Evolutionary conservation across 2,329 filamentous ascomycete genomes (phyloP), one percentile per base, ranked within the genome.

Genomic region (Colletotrichum acutatum): DNA sequence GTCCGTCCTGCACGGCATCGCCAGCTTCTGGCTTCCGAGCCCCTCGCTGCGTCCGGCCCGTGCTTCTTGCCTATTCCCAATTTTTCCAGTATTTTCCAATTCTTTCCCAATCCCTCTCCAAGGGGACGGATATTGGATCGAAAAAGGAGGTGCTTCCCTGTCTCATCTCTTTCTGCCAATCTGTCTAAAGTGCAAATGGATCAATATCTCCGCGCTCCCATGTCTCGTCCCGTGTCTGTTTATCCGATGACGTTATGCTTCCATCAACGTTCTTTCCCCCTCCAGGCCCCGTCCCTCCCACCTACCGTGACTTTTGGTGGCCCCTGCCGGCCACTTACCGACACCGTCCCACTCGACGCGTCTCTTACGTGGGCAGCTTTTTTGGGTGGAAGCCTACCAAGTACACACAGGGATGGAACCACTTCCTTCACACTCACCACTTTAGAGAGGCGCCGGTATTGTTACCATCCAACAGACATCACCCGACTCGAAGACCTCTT

Each of bases 171-270:
- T 42, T 14, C 37, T 42, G 37, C 16, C 16, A 42, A 49, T 49
- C 42, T 49, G 42, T 49, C 19, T 22, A 49, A 49, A 22, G 42
- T 49, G 42, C 8, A 19, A n/a, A 49, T 49, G 42, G 42, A 22
- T 49, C 42, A 49, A 49, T 12, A 6, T 24, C n/a, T 53, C n/a
- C 28, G 32, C 19, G 37, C 37, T 42, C 59, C 24, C 19, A 28
- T 58, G 24, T 54, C 24, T 19, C 24, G 34, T 42, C 19, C 61
- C 42, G 42, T 52, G 60, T 61, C 42, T 64, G 49, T 22, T 66
- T 49, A 49, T 46, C 16, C 19, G 22, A 68, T 68, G 66, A 68
- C 66, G 58, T 56, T 22, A 53, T 57, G 7, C n/a, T 52, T 52
- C 6, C 8, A 26, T 28, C 9, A 28, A n/a, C 26, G 16, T 26